phyloP scores from a whole-genome alignment of 441 rosid genomes.

The Arabidopsis lyrata region DNA sequence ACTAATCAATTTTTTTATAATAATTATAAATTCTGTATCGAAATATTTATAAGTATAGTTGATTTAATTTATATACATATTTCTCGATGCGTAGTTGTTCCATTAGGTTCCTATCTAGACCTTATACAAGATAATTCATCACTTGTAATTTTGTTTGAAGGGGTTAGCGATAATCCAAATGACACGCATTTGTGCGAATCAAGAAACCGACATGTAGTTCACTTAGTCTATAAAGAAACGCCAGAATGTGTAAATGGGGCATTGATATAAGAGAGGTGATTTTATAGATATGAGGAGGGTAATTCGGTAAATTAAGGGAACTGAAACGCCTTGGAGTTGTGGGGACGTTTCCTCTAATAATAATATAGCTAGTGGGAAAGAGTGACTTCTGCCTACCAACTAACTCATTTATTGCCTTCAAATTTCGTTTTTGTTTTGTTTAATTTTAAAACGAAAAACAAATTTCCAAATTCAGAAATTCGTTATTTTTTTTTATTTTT shows the following conservation, averaged over 20 bases:
- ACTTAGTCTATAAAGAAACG: neutral
- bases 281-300: neutral
- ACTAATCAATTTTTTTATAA: neutral
- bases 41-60: neutral
- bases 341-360: slow-evolving; percentile 40
- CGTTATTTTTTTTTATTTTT: neutral
- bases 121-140: neutral
- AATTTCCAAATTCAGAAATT: slow-evolving; percentile 9
- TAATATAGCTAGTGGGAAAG: slow-evolving; percentile 42
- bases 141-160: neutral
- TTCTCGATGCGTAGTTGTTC: too few species aligned
- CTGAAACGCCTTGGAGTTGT: slow-evolving; percentile 39
- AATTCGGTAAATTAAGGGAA: neutral
- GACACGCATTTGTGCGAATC: neutral
- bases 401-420: slow-evolving; percentile 40
- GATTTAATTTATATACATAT: too few species aligned
- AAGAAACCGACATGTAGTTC: slow-evolving; percentile 7
- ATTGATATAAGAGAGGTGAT: slow-evolving; percentile 16
- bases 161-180: neutral
- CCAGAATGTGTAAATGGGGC: neutral
- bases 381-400: slow-evolving; percentile 47
- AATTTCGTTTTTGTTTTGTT: neutral
- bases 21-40: neutral
- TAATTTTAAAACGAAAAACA: slow-evolving; percentile 4
- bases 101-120: too few species aligned